Conservation (phyloP, 495 filamentous ascomycete species). For the Xylaria longipes region DNA sequence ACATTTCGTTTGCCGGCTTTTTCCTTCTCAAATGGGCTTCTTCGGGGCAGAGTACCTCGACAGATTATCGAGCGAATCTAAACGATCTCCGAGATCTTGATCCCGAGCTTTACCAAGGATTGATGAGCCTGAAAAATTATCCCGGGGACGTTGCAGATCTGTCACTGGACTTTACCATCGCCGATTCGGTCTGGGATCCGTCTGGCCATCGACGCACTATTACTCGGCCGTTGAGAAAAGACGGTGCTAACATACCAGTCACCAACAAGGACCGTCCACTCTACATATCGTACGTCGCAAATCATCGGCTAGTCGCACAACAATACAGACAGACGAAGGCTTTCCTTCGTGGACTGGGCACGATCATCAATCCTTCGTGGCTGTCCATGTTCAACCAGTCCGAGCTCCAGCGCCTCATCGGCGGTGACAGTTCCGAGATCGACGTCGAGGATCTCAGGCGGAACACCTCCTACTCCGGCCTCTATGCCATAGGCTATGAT, state of each 20-base stretch:
- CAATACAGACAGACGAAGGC: constrained; percentile 79
- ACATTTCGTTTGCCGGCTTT: constrained; percentile 92
- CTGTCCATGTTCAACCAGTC: constrained; percentile 98
- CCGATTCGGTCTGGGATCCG: constrained; percentile 70
- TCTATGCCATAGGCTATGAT: constrained; percentile 88
- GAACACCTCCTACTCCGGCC: constrained; percentile 86
- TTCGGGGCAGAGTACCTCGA: constrained; percentile 65
- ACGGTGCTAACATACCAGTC: constrained; percentile 78
- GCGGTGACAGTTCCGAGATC: constrained; percentile 83
- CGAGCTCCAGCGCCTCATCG: constrained; percentile 90
- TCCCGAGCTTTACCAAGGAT: constrained; percentile 89
- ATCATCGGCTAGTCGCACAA: constrained; percentile 82
- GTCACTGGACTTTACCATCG: constrained; percentile 87
- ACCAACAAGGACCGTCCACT: constrained; percentile 89
- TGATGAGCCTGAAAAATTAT: constrained; percentile 90
- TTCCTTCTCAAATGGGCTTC: constrained; percentile 96
- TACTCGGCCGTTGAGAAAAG: constrained; percentile 75
- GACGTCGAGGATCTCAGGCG: constrained; percentile 85
- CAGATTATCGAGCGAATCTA: constrained; percentile 81
- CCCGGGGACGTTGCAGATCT: constrained; percentile 81
- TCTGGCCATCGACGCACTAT: constrained; percentile 59
- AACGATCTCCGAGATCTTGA: constrained; percentile 95
- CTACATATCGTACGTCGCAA: constrained; percentile 92
- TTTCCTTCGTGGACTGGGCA: constrained; percentile 82
- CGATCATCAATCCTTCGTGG: constrained; percentile 92